These are phyloP conservation scores for Magnusiomyces clavatus DNA, from an alignment of 1,139 yeast genomes.

Conservation along the genomic window DNA sequence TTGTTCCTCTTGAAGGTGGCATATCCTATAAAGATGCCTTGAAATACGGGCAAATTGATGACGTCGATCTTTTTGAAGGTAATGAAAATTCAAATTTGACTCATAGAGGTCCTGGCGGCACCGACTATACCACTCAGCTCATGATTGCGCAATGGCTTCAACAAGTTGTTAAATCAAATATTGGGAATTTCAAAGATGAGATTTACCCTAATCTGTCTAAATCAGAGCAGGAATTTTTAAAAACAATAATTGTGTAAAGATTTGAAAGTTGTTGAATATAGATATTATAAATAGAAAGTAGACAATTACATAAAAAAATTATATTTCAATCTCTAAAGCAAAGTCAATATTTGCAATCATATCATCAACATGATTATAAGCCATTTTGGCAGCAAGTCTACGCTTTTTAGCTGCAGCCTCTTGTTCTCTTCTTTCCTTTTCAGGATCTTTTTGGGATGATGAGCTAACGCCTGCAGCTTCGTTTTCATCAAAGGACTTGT, in stretches of 20 bases:
- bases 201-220: slow-evolving; percentile 35
- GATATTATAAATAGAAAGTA: not conserved
- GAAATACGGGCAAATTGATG: slow-evolving; percentile 25
- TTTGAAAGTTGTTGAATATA: too few relatives aligned
- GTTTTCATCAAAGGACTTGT: slow-evolving; percentile 33
- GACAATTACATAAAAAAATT: slow-evolving; percentile 2
- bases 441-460: slow-evolving; percentile 36
- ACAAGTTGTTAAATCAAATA: slow-evolving; percentile 48
- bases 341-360: slow-evolving; percentile 40
- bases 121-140: slow-evolving; percentile 30
- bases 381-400: slow-evolving; percentile 28
- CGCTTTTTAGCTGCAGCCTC: slow-evolving; percentile 30
- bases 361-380: slow-evolving; percentile 37
- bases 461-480: slow-evolving; percentile 15
- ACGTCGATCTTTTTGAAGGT: slow-evolving; percentile 24
- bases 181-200: slow-evolving; percentile 45
- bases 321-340: slow-evolving; percentile 37
- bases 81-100: not conserved
- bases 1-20: slow-evolving; percentile 11
- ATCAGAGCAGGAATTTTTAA: slow-evolving; percentile 43
- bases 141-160: slow-evolving; percentile 55
- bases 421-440: slow-evolving; percentile 37
- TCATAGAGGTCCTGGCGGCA: slow-evolving; percentile 11
- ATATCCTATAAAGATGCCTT: slow-evolving; percentile 14
- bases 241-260: not conserved